Evolutionary conservation across 2,329 filamentous ascomycete species (phyloP).

Genomic region (Fusarium armeniacum): DNA sequence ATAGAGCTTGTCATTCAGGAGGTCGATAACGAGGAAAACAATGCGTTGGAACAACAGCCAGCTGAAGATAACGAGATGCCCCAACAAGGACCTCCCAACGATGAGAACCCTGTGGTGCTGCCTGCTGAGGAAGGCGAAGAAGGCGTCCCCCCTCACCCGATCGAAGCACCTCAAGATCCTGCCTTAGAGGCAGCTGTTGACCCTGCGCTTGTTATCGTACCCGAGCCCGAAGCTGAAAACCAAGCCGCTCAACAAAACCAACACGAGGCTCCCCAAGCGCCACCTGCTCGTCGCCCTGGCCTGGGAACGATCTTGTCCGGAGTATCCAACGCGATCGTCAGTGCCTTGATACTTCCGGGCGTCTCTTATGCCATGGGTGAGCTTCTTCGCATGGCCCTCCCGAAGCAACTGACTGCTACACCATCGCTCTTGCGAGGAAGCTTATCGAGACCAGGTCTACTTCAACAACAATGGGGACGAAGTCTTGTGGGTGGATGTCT

Average conservation of each 20-base stretch:
- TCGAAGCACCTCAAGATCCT: slow-evolving; percentile 6
- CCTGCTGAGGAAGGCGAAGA: slow-evolving; percentile 11
- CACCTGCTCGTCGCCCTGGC: slow-evolving; percentile 53
- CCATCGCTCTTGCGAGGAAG: slow-evolving; percentile 44
- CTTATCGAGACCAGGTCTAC: slow-evolving; percentile 69
- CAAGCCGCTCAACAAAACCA: slow-evolving; percentile 34
- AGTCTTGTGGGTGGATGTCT: slow-evolving; percentile 90
- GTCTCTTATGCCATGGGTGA: slow-evolving; percentile 86
- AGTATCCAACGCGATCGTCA: slow-evolving; percentile 65
- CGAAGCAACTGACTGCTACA: slow-evolving; percentile 73
- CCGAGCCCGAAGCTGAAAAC: slow-evolving; percentile 11
- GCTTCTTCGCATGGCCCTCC: slow-evolving; percentile 76
- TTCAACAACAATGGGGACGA: slow-evolving; percentile 89
- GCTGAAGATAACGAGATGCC: slow-evolving; percentile 37
- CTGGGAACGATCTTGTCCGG: slow-evolving; percentile 58
- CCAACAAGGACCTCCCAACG: slow-evolving; percentile 16
- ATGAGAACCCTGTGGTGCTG: slow-evolving; percentile 8
- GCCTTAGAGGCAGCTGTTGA: slow-evolving; percentile 3
- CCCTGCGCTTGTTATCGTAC: neutral
- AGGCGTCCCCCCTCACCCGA: neutral
- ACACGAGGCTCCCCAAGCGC: slow-evolving; percentile 55
- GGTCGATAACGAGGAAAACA: slow-evolving; percentile 59
- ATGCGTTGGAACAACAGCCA: slow-evolving; percentile 48
- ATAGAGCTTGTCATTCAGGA: slow-evolving; percentile 56
- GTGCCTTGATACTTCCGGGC: slow-evolving; percentile 80